Percentiles rank a stretch among this genome's conserved stretches.
These are phyloP conservation scores for Gossypium longicalyx DNA, from an alignment of 345 rosid species.

Conservation along the genomic window DNA sequence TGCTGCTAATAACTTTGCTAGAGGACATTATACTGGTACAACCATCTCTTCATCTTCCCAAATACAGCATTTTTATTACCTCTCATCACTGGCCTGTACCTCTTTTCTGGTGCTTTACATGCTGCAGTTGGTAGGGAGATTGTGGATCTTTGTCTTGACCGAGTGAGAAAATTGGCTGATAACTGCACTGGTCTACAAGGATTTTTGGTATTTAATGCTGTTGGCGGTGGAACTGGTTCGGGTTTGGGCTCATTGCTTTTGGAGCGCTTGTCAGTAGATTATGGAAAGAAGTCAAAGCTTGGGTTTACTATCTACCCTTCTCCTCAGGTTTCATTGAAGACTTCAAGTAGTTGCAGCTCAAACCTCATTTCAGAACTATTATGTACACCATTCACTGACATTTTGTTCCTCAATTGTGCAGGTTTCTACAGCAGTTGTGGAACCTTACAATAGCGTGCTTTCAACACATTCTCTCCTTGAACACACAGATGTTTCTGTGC, in stretches of 20 bases:
- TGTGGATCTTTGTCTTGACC: constrained; percentile 76
- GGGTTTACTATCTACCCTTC: constrained; percentile 82
- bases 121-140: constrained; percentile 80
- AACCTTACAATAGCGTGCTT: constrained; percentile 77
- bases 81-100: not conserved
- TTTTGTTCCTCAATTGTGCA: constrained; percentile 21
- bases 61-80: not conserved
- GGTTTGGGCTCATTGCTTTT: constrained; percentile 71
- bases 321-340: constrained; percentile 51
- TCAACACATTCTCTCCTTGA: constrained; percentile 85
- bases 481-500: constrained; percentile 74
- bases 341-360: not conserved
- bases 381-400: no score
- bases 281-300: constrained; percentile 85
- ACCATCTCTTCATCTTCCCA: constrained; percentile 9
- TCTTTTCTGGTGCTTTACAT: constrained; percentile 7
- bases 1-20: constrained; percentile 88
- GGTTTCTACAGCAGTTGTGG: constrained; percentile 88
- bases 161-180: constrained; percentile 78
- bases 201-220: constrained; percentile 69
- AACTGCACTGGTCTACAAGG: constrained; percentile 90
- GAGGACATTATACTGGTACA: constrained; percentile 83
- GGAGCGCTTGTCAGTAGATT: constrained; percentile 81
- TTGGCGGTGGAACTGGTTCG: constrained; percentile 84
- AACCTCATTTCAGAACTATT: not conserved